Evolutionary conservation across 2,329 filamentous ascomycete species (phyloP), one percentile per base, ranked within the genome.

Genomic region (Emericellopsis cladophorae): DNA sequence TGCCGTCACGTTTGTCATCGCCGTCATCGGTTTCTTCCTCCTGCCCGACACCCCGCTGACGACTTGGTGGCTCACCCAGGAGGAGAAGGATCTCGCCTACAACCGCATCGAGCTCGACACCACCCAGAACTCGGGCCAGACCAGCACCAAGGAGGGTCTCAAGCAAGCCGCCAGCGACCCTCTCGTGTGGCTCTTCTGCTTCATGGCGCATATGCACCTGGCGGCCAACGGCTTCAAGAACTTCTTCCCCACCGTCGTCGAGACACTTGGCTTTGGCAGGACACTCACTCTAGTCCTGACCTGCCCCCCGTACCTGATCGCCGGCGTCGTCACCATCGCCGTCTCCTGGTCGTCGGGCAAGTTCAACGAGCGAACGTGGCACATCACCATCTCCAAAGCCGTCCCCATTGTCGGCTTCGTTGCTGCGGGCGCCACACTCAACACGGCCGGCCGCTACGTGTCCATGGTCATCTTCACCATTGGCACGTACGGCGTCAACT

Each of bases 171-270:
- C 55, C n/a, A 52, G 51, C 14, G 66, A 69, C 40, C 59, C 58
- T 8, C 57, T 62, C 40, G 53, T 68, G 7, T 70, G 66, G 58
- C 49, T 72, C 7, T 64, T 70, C 40, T 61, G 60, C 14, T 51
- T 66, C 38, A 70, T 70, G 66, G 64, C 67, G 40, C 68, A 70
- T 47, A 63, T 69, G 55, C 67, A 71, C 49, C 52, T 70, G 32
- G 63, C 64, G 4, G 66, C 66, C 15, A 65, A 66, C 36, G 61
- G 61, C 1, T 65, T 65, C 50, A 62, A 68, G 51, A 65, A 53
- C 43, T 54, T 58, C 51, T 46, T 46, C 23, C 45, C 45, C 2
- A 46, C 45, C 21, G 44, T 46, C 4, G 45, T 46, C 26, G 46
- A 47, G 12, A 46, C 49, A n/a, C 61, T 73, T 1, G 65, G 65